Percentiles rank a stretch among this genome's conserved stretches.
Conservation (phyloP, 148 eudicot species). For the Diospyros kaki region DNA sequence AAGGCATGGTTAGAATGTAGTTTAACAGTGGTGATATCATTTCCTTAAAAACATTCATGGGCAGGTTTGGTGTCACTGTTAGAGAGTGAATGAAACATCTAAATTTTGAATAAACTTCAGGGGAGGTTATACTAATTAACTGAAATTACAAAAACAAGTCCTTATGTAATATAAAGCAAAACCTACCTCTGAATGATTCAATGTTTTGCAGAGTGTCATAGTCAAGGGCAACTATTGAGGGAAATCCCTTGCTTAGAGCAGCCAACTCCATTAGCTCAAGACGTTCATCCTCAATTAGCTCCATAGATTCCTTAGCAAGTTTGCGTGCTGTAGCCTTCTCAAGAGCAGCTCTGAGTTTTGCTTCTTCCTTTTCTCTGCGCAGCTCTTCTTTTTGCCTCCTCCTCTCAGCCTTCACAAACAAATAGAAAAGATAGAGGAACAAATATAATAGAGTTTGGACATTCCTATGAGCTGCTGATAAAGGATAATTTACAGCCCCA, state of each 20-base stretch:
- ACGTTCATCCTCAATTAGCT: constrained; percentile 63
- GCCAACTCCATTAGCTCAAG: constrained; percentile 58
- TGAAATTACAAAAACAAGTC: too few relatives aligned
- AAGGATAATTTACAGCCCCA: neutral
- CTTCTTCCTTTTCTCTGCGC: constrained; percentile 47
- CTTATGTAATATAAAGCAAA: constrained; percentile 2
- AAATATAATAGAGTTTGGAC: neutral
- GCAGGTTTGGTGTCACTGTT: too few relatives aligned
- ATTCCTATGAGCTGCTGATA: neutral
- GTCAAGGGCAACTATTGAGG: constrained; percentile 54
- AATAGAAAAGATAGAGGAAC: neutral
- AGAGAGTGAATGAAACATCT: too few relatives aligned
- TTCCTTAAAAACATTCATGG: too few relatives aligned
- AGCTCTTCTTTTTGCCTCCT: constrained; percentile 51
- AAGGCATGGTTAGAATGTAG: too few relatives aligned
- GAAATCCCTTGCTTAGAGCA: constrained; percentile 47
- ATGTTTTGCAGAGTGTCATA: constrained; percentile 51
- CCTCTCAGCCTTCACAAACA: constrained; percentile 42
- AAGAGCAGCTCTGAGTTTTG: constrained; percentile 42
- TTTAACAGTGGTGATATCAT: too few relatives aligned
- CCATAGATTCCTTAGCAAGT: constrained; percentile 58
- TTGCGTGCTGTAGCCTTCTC: constrained; percentile 51
- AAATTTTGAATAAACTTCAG: too few relatives aligned
- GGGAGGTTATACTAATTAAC: too few relatives aligned
- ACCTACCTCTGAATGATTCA: constrained; percentile 47